These are phyloP conservation scores for Epichloe glyceriae DNA, from an alignment of 2,329 filamentous ascomycete genomes.

Conservation along the genomic window DNA sequence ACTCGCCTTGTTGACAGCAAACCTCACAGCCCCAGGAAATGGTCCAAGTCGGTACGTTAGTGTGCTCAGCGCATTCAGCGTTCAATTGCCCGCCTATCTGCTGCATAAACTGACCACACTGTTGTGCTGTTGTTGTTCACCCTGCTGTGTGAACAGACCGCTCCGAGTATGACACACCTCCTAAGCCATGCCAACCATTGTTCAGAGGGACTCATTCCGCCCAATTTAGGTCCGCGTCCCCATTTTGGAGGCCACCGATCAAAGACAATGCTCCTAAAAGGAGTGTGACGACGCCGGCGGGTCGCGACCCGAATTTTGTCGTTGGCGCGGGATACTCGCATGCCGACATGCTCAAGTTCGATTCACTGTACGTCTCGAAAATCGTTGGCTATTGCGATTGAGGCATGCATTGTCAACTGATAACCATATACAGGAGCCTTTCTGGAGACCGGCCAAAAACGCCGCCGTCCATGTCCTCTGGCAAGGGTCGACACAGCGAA, in stretches of 20 bases:
- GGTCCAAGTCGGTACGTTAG: constrained; percentile 86
- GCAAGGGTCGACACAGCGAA: constrained; percentile 36
- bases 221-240: constrained; percentile 57
- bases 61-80: not conserved
- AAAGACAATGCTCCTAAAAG: constrained; percentile 40
- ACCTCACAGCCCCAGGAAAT: constrained; percentile 63
- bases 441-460: constrained; percentile 57
- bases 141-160: constrained; percentile 32
- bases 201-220: constrained; percentile 15
- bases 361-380: constrained; percentile 49
- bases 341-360: constrained; percentile 83
- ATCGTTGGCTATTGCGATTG: not conserved
- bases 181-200: constrained; percentile 5
- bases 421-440: constrained; percentile 34
- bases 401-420: not conserved
- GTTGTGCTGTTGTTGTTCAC: too few species aligned
- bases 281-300: constrained; percentile 23
- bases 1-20: constrained; percentile 20
- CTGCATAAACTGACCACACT: not conserved
- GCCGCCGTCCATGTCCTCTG: constrained; percentile 50
- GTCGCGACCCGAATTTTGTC: constrained; percentile 56
- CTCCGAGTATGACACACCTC: constrained; percentile 41
- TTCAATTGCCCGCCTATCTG: not conserved
- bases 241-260: constrained; percentile 67
- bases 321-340: constrained; percentile 95